phyloP scores from a whole-genome alignment of 371 early-diverging fungal species.

The Nematocida parisii region DNA sequence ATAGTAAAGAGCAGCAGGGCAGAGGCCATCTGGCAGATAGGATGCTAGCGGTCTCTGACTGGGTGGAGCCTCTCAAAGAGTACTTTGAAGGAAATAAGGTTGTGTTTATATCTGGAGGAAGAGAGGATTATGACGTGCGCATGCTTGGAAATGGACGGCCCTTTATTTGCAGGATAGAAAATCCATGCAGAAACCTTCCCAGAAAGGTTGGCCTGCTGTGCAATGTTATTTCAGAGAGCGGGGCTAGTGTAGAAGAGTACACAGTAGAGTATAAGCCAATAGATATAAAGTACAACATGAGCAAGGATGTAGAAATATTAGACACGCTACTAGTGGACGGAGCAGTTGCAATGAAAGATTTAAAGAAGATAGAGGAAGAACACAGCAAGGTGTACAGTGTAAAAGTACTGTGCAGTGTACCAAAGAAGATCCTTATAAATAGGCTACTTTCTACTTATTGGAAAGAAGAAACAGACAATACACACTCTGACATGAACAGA shows the following conservation, averaged over 20 bases:
- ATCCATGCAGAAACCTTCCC: constrained; percentile 77
- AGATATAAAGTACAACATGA: background rate
- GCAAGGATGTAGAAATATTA: constrained; percentile 31
- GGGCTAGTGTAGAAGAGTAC: constrained; percentile 50
- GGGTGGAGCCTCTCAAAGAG: constrained; percentile 37
- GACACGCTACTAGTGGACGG: constrained; percentile 32
- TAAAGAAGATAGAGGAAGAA: constrained; percentile 53
- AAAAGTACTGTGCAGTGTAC: constrained; percentile 21
- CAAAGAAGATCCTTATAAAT: background rate
- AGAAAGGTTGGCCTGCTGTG: constrained; percentile 4
- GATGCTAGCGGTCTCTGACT: constrained; percentile 51
- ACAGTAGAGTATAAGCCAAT: constrained; percentile 9
- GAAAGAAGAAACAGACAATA: background rate
- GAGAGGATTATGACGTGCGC: constrained; percentile 91
- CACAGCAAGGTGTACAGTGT: constrained; percentile 59
- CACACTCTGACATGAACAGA: background rate
- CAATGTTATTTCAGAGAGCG: constrained; percentile 59
- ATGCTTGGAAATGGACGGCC: constrained; percentile 87
- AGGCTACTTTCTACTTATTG: background rate
- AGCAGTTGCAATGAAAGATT: constrained; percentile 32
- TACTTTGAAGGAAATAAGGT: constrained; percentile 22
- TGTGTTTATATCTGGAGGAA: constrained; percentile 78
- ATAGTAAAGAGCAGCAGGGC: background rate
- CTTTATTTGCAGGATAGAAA: constrained; percentile 79
- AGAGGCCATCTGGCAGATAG: background rate